A percentile compares a stretch with the other conserved stretches of the same genome.
phyloP scores from a whole-genome alignment of 1,139 yeast genomes.

The Taphrina deformans region DNA sequence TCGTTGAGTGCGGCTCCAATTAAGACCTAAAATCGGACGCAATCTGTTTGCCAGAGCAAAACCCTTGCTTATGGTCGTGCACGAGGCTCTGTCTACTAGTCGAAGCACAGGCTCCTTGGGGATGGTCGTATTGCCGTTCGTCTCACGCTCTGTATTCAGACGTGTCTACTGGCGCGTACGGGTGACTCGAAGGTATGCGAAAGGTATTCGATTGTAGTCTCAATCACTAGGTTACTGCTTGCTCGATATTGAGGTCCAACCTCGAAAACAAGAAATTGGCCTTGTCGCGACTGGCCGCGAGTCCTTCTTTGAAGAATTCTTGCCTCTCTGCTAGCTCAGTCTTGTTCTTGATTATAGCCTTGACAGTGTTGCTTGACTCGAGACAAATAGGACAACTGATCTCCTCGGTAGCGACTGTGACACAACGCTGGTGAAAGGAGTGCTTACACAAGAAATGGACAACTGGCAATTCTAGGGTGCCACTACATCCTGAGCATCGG shows the following conservation, averaged over 20 bases:
- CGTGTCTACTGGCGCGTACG: no score
- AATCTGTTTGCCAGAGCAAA: no score
- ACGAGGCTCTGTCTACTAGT: no score
- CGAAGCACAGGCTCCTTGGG: no score
- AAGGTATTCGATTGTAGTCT: no score
- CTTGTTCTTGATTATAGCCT: constrained; percentile 8
- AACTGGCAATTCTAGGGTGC: constrained; percentile 72
- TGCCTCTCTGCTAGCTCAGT: constrained; percentile 17
- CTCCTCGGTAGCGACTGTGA: constrained; percentile 42
- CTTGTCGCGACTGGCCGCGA: constrained; percentile 14
- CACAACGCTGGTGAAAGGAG: constrained; percentile 80
- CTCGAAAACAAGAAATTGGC: constrained; percentile 18
- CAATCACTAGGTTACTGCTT: not conserved
- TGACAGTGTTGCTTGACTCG: constrained; percentile 15
- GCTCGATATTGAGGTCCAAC: constrained; percentile 9
- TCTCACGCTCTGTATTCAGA: no score
- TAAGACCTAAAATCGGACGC: no score
- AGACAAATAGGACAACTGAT: constrained; percentile 22
- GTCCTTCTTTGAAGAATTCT: constrained; percentile 22
- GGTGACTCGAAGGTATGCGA: no score
- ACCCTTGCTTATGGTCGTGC: no score
- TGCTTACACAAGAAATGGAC: constrained; percentile 86
- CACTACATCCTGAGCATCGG: constrained; percentile 69
- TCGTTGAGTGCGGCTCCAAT: no score
- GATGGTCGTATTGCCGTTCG: no score